A percentile compares a stretch with the other conserved stretches of the same genome.
Evolutionary conservation across 495 filamentous ascomycete species (phyloP).

Genomic region (Trichoderma gamsii): DNA sequence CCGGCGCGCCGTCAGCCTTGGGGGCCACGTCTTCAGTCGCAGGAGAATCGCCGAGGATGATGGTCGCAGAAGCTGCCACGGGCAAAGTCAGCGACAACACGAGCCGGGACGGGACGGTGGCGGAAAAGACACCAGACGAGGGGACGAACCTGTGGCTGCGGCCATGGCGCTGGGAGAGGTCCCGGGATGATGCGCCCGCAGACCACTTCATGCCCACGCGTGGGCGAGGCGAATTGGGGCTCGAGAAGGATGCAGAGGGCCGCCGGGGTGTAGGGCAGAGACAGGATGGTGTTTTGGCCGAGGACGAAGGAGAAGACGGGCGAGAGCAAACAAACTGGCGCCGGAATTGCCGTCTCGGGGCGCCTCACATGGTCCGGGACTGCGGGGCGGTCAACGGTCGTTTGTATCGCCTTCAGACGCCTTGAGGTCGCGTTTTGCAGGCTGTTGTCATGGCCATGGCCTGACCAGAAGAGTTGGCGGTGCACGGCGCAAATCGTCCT

Average conservation of each 20-base stretch:
- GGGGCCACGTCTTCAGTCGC: neutral
- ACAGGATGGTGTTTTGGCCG: neutral
- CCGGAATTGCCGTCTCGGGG: neutral
- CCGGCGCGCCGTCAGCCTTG: neutral
- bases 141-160: constrained; percentile 4
- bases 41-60: neutral
- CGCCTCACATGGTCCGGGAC: constrained; percentile 8
- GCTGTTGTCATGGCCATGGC: constrained; percentile 6
- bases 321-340: neutral
- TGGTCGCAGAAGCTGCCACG: neutral
- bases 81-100: neutral
- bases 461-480: constrained; percentile 4
- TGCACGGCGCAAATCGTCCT: constrained; percentile 11
- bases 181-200: constrained; percentile 3
- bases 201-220: constrained; percentile 12
- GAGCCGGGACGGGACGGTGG: neutral
- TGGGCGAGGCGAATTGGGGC: neutral
- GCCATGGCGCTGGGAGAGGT: constrained; percentile 10
- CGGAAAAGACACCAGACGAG: neutral
- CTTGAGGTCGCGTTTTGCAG: constrained; percentile 3
- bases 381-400: constrained; percentile 1
- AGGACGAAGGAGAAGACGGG: neutral
- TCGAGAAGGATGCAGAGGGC: neutral
- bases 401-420: neutral
- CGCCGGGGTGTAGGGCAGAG: neutral